phyloP scores from a whole-genome alignment of 192 early-diverging fungal species.

The Coemansia sp. region DNA sequence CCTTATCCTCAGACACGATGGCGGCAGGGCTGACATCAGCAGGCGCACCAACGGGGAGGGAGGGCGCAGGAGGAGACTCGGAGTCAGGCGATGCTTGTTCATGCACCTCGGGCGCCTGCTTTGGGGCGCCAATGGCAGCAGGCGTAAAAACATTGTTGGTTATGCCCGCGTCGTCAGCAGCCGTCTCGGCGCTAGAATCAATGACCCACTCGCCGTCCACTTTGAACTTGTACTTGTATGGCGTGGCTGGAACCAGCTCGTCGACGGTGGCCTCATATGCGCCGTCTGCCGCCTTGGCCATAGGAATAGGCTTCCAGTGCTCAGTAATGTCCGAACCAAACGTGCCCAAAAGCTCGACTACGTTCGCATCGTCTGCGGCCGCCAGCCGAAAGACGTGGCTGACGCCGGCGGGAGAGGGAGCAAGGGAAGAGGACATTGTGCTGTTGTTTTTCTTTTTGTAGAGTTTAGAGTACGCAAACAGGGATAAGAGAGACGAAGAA shows the following conservation, averaged over 20 bases:
- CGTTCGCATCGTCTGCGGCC: slow-evolving; percentile 3
- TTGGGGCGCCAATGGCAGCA: background rate
- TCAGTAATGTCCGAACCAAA: slow-evolving; percentile 19
- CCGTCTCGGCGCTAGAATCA: slow-evolving; percentile 25
- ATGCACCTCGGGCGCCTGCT: background rate
- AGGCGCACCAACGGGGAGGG: background rate
- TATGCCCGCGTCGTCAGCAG: slow-evolving; percentile 28
- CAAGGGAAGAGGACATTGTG: background rate
- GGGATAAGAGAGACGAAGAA: background rate
- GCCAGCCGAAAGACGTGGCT: slow-evolving; percentile 33
- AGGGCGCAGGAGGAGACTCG: too few relatives aligned
- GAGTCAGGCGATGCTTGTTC: background rate
- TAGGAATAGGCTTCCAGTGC: slow-evolving; percentile 36
- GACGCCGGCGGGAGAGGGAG: background rate
- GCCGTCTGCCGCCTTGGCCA: slow-evolving; percentile 22
- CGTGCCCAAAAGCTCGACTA: slow-evolving; percentile 43
- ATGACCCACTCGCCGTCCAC: slow-evolving; percentile 45
- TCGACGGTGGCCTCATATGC: slow-evolving; percentile 23
- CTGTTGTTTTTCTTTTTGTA: background rate
- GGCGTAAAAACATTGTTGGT: slow-evolving; percentile 28
- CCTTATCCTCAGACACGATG: background rate
- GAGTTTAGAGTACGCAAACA: slow-evolving; percentile 1
- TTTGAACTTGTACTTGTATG: slow-evolving; percentile 42
- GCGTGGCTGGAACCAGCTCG: slow-evolving; percentile 3
- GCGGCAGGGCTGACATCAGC: slow-evolving; percentile 7